phyloP scores from a whole-genome alignment of 164 flowering plant genomes.

The Liriodendron chinense region DNA sequence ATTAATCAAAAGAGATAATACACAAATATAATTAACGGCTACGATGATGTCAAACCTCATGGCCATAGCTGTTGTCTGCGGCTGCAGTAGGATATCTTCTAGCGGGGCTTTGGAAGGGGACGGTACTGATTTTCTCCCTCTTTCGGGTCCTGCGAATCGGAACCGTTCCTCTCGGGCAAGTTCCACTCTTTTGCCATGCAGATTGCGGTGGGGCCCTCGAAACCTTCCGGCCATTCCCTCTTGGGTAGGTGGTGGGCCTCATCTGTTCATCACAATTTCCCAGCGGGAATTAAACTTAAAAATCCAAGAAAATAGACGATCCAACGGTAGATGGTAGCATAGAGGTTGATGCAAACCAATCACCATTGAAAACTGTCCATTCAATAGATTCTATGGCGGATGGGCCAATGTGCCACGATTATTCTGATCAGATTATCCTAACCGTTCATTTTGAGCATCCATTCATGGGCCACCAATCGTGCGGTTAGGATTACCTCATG shows the following conservation, averaged over 20 bases:
- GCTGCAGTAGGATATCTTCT: neutral
- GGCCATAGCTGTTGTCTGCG: neutral
- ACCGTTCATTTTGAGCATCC: neutral
- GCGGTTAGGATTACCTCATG: neutral
- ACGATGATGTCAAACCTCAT: conserved; percentile 1
- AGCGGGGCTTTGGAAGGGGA: neutral
- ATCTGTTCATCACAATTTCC: conserved; percentile 4
- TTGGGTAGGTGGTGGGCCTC: conserved; percentile 19
- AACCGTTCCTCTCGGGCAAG: conserved; percentile 19
- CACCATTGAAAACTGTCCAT: neutral
- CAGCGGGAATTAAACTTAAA: neutral
- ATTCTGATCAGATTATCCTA: no score
- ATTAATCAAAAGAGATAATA: no score
- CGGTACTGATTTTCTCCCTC: conserved; percentile 2
- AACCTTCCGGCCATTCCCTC: neutral
- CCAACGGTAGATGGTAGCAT: neutral
- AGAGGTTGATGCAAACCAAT: neutral
- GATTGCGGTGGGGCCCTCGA: neutral
- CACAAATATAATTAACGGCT: no score
- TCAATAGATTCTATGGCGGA: neutral
- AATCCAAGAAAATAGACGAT: neutral
- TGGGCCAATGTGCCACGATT: neutral
- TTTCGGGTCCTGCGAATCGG: conserved; percentile 18
- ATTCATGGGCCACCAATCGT: neutral
- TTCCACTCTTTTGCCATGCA: conserved; percentile 12